Evolutionary conservation across 106 monocot species (phyloP).

Genomic region (Dioscorea dumetorum): DNA sequence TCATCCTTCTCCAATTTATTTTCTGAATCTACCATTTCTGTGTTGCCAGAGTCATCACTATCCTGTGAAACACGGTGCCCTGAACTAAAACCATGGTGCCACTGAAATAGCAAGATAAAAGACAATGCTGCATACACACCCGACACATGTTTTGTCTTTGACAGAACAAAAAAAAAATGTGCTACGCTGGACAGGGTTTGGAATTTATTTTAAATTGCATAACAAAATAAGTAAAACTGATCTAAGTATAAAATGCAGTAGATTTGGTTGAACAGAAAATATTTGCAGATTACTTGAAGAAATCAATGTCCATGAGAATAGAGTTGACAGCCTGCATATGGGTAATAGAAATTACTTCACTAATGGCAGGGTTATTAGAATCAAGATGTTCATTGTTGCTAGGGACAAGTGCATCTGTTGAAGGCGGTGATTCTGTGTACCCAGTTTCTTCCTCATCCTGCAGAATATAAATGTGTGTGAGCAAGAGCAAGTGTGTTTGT

Average conservation of each 20-base stretch:
- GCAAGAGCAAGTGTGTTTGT: background rate
- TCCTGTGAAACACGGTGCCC: conserved; percentile 8
- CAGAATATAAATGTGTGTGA: background rate
- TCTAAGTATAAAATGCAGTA: background rate
- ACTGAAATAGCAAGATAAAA: conserved; percentile 1
- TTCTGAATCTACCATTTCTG: conserved; percentile 5
- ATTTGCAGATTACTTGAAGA: background rate
- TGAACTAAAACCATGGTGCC: too few relatives aligned
- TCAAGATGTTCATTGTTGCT: conserved; percentile 12
- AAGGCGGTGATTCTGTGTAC: conserved; percentile 9
- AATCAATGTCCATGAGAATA: background rate
- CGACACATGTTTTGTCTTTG: background rate
- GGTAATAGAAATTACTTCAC: conserved; percentile 11
- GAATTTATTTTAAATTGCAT: background rate
- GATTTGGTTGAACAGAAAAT: background rate
- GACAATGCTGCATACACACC: background rate
- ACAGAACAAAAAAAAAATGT: background rate
- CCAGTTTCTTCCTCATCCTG: conserved; percentile 8
- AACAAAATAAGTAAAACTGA: background rate
- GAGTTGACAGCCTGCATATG: background rate
- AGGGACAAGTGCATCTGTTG: conserved; percentile 1
- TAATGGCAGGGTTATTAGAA: conserved; percentile 5
- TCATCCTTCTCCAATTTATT: conserved; percentile 12
- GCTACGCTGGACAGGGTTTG: background rate
- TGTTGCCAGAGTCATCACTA: conserved; percentile 16